Conservation (phyloP, 78 protist genomes). For the Acrasis kona region DNA sequence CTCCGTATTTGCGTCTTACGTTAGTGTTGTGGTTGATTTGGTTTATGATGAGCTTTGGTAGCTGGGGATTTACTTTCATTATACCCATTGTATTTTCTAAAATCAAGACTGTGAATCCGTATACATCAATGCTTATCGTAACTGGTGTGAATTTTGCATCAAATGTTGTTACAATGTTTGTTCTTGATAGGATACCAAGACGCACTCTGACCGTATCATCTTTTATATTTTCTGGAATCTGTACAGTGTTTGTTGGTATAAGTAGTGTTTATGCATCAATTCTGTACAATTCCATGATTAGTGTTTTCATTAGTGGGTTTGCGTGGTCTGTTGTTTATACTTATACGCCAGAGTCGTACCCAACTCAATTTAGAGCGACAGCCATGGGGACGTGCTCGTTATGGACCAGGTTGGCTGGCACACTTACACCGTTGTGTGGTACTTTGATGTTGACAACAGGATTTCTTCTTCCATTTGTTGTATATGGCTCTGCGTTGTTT, state of each 20-base stretch:
- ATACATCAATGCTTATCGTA: too few species aligned
- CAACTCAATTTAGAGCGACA: background rate
- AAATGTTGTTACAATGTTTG: too few species aligned
- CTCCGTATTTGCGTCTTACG: background rate
- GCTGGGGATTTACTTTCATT: background rate
- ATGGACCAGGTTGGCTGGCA: background rate
- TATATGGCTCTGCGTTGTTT: background rate
- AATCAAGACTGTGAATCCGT: too few species aligned
- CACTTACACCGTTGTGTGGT: background rate
- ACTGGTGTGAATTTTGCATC: too few species aligned
- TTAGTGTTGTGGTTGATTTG: background rate
- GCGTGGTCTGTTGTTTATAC: background rate
- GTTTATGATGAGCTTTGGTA: background rate
- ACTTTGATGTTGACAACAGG: background rate
- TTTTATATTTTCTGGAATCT: background rate
- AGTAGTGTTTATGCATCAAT: background rate
- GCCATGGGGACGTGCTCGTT: background rate
- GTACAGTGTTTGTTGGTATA: background rate
- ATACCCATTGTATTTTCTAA: background rate
- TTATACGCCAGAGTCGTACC: background rate
- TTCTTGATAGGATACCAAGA: too few species aligned
- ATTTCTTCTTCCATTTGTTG: background rate
- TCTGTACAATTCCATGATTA: background rate
- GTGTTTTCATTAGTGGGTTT: background rate
- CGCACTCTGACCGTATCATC: background rate